These are phyloP conservation scores for Alternaria sp. DNA, from an alignment of 2,329 filamentous ascomycete species.

Conservation along the genomic window DNA sequence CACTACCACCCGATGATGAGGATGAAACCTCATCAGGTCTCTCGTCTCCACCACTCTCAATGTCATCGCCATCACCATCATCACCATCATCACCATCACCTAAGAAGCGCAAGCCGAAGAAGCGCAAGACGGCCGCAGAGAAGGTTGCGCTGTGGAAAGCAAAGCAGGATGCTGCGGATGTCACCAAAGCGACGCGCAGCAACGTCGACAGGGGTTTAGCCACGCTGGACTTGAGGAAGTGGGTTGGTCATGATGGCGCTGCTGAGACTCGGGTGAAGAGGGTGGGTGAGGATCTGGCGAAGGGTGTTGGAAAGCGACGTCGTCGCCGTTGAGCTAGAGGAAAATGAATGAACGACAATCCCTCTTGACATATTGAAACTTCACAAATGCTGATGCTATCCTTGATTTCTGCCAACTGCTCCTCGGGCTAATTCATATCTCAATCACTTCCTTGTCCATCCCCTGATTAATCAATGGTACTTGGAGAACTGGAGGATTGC, in stretches of 20 bases:
- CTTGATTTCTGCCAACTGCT: fast-evolving
- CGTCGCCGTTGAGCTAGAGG: not conserved
- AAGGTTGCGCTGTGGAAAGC: not conserved
- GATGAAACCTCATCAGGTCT: not conserved
- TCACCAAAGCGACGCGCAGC: not conserved
- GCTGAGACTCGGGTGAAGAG: not conserved
- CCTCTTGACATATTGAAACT: not conserved
- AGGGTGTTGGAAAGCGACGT: not conserved
- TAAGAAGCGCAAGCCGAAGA: not conserved
- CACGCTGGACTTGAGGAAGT: not conserved
- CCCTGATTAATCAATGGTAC: too few relatives aligned
- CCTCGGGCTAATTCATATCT: not conserved
- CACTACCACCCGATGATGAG: not conserved
- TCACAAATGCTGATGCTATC: not conserved
- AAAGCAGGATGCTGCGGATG: not conserved
- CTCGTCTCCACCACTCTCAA: not conserved
- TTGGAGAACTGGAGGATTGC: too few relatives aligned
- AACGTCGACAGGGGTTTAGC: not conserved
- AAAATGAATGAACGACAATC: not conserved
- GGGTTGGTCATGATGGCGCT: not conserved
- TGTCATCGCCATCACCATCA: not conserved
- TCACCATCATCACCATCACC: not conserved
- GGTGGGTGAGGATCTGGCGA: not conserved
- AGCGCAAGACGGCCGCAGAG: not conserved
- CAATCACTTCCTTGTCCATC: too few relatives aligned